Evolutionary conservation across 2,329 filamentous ascomycete genomes (phyloP).

Genomic region (Orbilia brochopaga): DNA sequence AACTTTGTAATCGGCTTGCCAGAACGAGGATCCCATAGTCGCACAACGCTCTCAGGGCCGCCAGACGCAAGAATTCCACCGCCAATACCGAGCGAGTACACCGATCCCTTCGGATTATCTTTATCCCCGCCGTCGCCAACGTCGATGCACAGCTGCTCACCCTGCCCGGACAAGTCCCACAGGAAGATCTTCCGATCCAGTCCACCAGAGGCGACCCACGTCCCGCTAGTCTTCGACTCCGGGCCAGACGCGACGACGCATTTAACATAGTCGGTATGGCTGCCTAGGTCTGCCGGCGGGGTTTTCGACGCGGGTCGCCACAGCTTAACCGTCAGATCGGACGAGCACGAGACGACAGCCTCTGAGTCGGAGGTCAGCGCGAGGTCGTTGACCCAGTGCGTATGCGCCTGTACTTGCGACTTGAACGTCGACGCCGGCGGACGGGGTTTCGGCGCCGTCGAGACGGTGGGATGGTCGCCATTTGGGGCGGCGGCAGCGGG

Average conservation of each 20-base stretch:
- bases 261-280: conserved; percentile 96
- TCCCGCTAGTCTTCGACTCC: conserved; percentile 67
- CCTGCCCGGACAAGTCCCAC: conserved; percentile 83
- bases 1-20: conserved; percentile 94
- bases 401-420: conserved; percentile 74
- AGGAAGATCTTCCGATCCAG: conserved; percentile 89
- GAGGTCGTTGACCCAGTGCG: conserved; percentile 96
- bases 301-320: conserved; percentile 75
- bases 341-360: conserved; percentile 85
- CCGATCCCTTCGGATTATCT: conserved; percentile 84
- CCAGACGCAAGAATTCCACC: conserved; percentile 85
- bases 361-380: conserved; percentile 77
- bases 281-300: conserved; percentile 70
- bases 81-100: conserved; percentile 85
- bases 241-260: conserved; percentile 70
- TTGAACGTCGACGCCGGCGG: conserved; percentile 66
- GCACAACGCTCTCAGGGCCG: conserved; percentile 89
- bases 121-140: conserved; percentile 75
- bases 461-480: conserved; percentile 22
- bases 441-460: conserved; percentile 14
- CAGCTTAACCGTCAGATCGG: conserved; percentile 90
- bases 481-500: conserved; percentile 45
- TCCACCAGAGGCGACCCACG: conserved; percentile 90
- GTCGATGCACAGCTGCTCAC: conserved; percentile 85
- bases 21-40: conserved; percentile 87